phyloP scores from a whole-genome alignment of 1,284 basidiomycete genomes.

The Vanrija sp. region DNA sequence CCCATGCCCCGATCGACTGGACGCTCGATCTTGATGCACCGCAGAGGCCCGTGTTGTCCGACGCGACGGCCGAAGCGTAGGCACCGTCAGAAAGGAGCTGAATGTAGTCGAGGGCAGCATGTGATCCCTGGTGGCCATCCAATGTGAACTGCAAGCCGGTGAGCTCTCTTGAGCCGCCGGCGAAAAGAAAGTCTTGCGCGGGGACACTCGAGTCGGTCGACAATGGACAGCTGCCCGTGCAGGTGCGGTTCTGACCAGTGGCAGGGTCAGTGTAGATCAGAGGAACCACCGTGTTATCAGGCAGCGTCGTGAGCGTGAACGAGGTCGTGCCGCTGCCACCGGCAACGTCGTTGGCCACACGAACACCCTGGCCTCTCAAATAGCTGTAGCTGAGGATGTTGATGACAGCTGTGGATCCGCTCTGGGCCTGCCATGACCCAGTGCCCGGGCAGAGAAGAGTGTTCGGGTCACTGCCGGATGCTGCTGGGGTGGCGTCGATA shows the following conservation, averaged over 20 bases:
- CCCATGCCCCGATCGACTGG: constrained; percentile 67
- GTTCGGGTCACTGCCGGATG: constrained; percentile 66
- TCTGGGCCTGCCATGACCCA: constrained; percentile 76
- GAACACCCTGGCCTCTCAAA: constrained; percentile 61
- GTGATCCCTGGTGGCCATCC: constrained; percentile 67
- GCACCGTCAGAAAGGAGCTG: constrained; percentile 83
- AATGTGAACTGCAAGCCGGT: constrained; percentile 69
- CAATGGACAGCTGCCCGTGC: constrained; percentile 67
- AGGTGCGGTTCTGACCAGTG: constrained; percentile 68
- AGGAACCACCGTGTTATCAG: constrained; percentile 76
- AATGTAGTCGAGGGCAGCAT: constrained; percentile 79
- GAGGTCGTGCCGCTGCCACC: constrained; percentile 72
- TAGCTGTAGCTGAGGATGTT: constrained; percentile 70
- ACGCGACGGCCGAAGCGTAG: constrained; percentile 21
- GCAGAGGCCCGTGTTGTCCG: constrained; percentile 53
- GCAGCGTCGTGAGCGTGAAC: constrained; percentile 81
- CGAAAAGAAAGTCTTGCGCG: constrained; percentile 64
- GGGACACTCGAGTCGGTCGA: constrained; percentile 66
- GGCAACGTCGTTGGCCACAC: constrained; percentile 86
- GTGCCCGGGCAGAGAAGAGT: constrained; percentile 75
- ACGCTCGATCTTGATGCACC: constrained; percentile 11
- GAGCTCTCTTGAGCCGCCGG: constrained; percentile 60
- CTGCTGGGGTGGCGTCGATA: constrained; percentile 68
- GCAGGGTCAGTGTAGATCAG: constrained; percentile 72
- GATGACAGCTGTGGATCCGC: constrained; percentile 65